A percentile compares a stretch with the other conserved stretches of the same genome.
These are phyloP conservation scores for Clonostachys chloroleuca DNA, from an alignment of 2,329 filamentous ascomycete genomes.

Conservation along the genomic window DNA sequence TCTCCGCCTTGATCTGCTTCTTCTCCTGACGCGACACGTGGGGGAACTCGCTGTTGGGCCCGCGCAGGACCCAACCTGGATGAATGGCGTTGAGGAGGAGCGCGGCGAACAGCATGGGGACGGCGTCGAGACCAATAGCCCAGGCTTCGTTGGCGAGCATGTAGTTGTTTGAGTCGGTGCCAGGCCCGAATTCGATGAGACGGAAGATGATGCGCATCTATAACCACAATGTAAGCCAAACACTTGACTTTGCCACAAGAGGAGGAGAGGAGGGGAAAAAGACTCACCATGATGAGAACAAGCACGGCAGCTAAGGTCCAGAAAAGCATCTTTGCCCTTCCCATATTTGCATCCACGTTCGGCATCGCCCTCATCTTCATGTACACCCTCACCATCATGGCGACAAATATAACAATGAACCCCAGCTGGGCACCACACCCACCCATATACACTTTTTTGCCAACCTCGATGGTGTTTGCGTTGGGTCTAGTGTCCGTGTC, in stretches of 20 bases:
- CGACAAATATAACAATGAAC: conserved; percentile 28
- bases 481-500: conserved; percentile 4
- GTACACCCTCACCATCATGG: conserved; percentile 16
- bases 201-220: conserved; percentile 57
- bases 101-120: conserved; percentile 48
- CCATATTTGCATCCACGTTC: conserved; percentile 7
- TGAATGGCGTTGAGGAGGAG: conserved; percentile 34
- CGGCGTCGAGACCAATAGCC: conserved; percentile 43
- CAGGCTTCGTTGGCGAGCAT: conserved; percentile 47
- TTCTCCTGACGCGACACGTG: conserved; percentile 15
- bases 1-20: conserved; percentile 32
- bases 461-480: conserved; percentile 16
- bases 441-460: conserved; percentile 30
- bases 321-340: conserved; percentile 11
- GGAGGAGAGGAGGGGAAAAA: background rate
- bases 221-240: conserved; percentile 3
- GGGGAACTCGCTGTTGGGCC: conserved; percentile 35
- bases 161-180: conserved; percentile 32
- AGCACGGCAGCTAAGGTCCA: conserved; percentile 23
- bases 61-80: conserved; percentile 35
- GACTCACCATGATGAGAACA: conserved; percentile 25
- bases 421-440: conserved; percentile 29
- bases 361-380: background rate
- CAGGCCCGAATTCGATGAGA: conserved; percentile 48
- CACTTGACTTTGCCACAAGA: background rate